A percentile compares a stretch with the other conserved stretches of the same genome.
Evolutionary conservation across 1,284 basidiomycete genomes (phyloP).

Genomic region (Trichosporon sp.): DNA sequence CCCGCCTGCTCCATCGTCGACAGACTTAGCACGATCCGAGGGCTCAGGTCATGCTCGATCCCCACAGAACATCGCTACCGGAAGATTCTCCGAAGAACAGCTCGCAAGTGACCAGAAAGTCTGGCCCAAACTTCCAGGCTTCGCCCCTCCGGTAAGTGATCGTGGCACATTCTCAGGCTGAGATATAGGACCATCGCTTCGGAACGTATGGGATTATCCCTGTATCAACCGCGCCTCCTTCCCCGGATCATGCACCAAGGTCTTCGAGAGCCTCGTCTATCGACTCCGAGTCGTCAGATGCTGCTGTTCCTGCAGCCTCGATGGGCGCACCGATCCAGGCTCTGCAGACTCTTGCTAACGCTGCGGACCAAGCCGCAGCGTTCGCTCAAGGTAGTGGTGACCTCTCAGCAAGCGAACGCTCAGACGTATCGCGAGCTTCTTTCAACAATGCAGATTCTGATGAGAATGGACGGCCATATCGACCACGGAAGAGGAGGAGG

Average conservation of each 20-base stretch:
- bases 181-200: constrained; percentile 69
- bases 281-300: constrained; percentile 77
- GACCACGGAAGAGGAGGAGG: constrained; percentile 28
- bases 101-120: constrained; percentile 23
- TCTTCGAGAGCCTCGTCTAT: constrained; percentile 57
- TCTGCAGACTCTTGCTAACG: constrained; percentile 82
- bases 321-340: constrained; percentile 89
- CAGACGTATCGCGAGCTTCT: neutral
- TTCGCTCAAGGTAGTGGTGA: constrained; percentile 21
- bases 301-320: constrained; percentile 16
- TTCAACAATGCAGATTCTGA: neutral
- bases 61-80: constrained; percentile 34
- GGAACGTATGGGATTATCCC: constrained; percentile 74
- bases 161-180: constrained; percentile 16
- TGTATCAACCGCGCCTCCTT: constrained; percentile 60
- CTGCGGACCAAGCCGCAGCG: constrained; percentile 77
- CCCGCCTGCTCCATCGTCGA: neutral
- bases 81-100: constrained; percentile 5
- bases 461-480: constrained; percentile 7
- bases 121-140: constrained; percentile 80
- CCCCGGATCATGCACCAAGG: constrained; percentile 34
- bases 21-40: neutral
- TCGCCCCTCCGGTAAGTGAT: constrained; percentile 67
- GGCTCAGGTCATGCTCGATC: constrained; percentile 8
- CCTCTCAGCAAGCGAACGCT: neutral